Evolutionary conservation across 2,329 filamentous ascomycete species (phyloP).

Genomic region (Clonostachys rosea): DNA sequence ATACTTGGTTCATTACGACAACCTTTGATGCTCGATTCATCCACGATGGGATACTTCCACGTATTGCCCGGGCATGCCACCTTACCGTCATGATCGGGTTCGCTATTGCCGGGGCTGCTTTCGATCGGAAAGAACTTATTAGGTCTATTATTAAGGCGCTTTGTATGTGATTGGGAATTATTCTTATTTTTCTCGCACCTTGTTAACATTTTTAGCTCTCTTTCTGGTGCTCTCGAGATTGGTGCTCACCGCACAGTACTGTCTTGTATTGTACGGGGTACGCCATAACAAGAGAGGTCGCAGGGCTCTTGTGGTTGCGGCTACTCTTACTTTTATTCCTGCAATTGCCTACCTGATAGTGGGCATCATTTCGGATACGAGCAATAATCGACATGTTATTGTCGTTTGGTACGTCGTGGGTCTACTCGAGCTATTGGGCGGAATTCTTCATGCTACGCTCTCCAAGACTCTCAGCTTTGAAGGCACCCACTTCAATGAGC

Average conservation of each 20-base stretch:
- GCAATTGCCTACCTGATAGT: constrained; percentile 34
- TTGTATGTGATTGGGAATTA: constrained; percentile 15
- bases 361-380: constrained; percentile 27
- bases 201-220: constrained; percentile 17
- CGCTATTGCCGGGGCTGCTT: constrained; percentile 50
- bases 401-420: constrained; percentile 49
- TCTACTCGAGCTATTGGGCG: constrained; percentile 44
- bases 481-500: constrained; percentile 57
- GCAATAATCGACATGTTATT: constrained; percentile 23
- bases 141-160: constrained; percentile 30
- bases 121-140: constrained; percentile 30
- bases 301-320: constrained; percentile 26
- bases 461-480: constrained; percentile 56
- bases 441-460: constrained; percentile 46
- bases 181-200: background rate
- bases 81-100: constrained; percentile 63
- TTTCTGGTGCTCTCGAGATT: constrained; percentile 48
- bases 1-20: constrained; percentile 60
- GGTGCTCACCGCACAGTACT: constrained; percentile 48
- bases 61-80: constrained; percentile 52
- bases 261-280: constrained; percentile 35
- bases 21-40: constrained; percentile 64
- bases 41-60: constrained; percentile 52
- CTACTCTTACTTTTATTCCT: constrained; percentile 24
- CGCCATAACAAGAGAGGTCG: constrained; percentile 29